These are phyloP conservation scores for Colletotrichum sansevieriae DNA, from an alignment of 2,329 filamentous ascomycete genomes.

Conservation along the genomic window DNA sequence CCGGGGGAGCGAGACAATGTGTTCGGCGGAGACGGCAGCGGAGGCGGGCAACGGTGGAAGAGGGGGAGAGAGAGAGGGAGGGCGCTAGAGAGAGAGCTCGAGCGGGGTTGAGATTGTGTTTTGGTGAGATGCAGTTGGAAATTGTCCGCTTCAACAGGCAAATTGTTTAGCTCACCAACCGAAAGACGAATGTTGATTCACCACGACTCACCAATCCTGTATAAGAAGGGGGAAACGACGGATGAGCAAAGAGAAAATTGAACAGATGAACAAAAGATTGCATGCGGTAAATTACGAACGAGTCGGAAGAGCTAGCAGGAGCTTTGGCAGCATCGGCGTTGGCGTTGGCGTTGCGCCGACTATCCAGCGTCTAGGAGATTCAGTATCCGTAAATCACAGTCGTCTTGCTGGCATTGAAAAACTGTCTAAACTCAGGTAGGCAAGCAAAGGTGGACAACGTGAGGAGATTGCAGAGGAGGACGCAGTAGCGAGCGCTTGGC, in stretches of 20 bases:
- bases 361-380: too few species aligned
- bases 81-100: slow-evolving; percentile 26
- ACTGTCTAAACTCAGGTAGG: slow-evolving; percentile 17
- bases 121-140: slow-evolving; percentile 14
- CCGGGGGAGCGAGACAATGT: slow-evolving; percentile 1
- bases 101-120: slow-evolving; percentile 35
- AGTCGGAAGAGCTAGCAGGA: slow-evolving; percentile 7
- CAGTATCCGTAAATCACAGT: neutral
- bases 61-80: slow-evolving; percentile 27
- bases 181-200: neutral
- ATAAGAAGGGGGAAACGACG: neutral
- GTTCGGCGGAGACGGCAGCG: slow-evolving; percentile 24
- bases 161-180: neutral
- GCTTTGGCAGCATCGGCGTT: neutral
- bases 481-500: slow-evolving; percentile 39
- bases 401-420: neutral
- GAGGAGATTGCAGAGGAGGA: slow-evolving; percentile 20
- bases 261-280: neutral
- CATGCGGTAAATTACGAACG: slow-evolving; percentile 6
- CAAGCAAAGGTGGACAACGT: slow-evolving; percentile 22
- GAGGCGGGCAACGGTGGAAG: slow-evolving; percentile 22
- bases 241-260: slow-evolving; percentile 31
- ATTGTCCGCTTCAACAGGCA: neutral
- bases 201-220: neutral
- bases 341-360: neutral